A percentile compares a stretch with the other conserved stretches of the same genome.
Conservation (phyloP, 306 rosid species). For the Cicer chorassanicum region DNA sequence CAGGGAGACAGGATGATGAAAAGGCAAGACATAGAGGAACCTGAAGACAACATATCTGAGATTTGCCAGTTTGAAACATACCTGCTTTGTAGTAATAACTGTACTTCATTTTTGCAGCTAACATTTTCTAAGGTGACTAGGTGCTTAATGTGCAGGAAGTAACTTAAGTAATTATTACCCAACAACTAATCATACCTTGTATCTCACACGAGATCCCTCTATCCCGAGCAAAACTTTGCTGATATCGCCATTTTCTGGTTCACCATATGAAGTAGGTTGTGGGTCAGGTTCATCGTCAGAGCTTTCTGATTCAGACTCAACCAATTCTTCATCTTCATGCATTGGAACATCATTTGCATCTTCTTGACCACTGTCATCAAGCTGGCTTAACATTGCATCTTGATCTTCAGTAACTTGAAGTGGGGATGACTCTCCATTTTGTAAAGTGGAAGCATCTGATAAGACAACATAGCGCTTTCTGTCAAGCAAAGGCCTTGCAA, state of each 20-base stretch:
- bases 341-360: constrained; percentile 62
- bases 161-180: constrained; percentile 26
- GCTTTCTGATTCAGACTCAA: constrained; percentile 58
- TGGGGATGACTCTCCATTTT: constrained; percentile 58
- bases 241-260: constrained; percentile 54
- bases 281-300: constrained; percentile 63
- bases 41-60: constrained; percentile 11
- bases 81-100: constrained; percentile 9
- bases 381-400: constrained; percentile 52
- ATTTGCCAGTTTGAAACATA: constrained; percentile 18
- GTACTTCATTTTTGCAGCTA: constrained; percentile 11
- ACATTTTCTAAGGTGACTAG: constrained; percentile 15
- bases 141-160: constrained; percentile 9
- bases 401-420: constrained; percentile 55
- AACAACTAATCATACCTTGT: constrained; percentile 61
- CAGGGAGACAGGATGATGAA: background rate
- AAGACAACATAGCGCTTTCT: constrained; percentile 69
- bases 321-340: constrained; percentile 63
- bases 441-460: constrained; percentile 67
- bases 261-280: constrained; percentile 50
- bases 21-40: background rate
- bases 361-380: constrained; percentile 53
- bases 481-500: constrained; percentile 81
- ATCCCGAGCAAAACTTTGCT: constrained; percentile 64
- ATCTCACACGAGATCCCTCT: constrained; percentile 62